Evolutionary conservation across 768 basidiomycete genomes (phyloP).

Genomic region (Phaeolepiota aurea): DNA sequence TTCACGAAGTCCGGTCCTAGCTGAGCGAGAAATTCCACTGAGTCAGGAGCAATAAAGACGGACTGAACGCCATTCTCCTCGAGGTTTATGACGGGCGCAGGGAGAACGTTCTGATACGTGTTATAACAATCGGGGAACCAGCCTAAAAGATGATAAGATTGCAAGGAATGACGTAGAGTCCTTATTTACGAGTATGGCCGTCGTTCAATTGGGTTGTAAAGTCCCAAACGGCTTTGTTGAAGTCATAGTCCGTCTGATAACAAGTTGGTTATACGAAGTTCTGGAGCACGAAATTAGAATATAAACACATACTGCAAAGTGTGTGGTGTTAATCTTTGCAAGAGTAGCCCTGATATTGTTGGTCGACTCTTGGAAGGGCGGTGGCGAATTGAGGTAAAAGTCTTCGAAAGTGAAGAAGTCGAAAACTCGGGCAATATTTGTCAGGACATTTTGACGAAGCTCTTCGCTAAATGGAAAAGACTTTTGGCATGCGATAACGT

Average conservation of each 20-base stretch:
- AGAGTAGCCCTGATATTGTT: constrained; percentile 43
- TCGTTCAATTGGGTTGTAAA: constrained; percentile 52
- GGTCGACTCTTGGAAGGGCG: constrained; percentile 50
- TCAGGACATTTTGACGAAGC: constrained; percentile 44
- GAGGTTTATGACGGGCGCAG: constrained; percentile 45
- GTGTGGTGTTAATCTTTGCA: constrained; percentile 36
- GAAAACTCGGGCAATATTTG: constrained; percentile 36
- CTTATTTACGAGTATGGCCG: constrained; percentile 49
- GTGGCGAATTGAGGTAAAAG: constrained; percentile 39
- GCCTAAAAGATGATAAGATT: constrained; percentile 18
- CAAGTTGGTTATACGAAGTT: too few relatives aligned
- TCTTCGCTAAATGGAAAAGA: constrained; percentile 51
- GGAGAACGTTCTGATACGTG: constrained; percentile 44
- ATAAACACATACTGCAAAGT: constrained; percentile 28
- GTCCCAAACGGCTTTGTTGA: constrained; percentile 48
- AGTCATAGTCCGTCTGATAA: constrained; percentile 57
- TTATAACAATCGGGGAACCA: constrained; percentile 54
- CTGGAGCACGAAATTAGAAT: neutral
- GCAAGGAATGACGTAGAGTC: neutral
- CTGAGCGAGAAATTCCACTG: constrained; percentile 39
- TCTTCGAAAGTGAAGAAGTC: constrained; percentile 50
- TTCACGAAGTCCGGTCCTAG: constrained; percentile 36
- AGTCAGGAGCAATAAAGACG: constrained; percentile 47
- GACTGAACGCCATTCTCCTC: constrained; percentile 37
- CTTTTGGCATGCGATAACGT: constrained; percentile 50